Percentiles rank a stretch among this genome's conserved stretches.
Conservation (phyloP, 352 stramenopile genomes). For the Phytophthora vignae region DNA sequence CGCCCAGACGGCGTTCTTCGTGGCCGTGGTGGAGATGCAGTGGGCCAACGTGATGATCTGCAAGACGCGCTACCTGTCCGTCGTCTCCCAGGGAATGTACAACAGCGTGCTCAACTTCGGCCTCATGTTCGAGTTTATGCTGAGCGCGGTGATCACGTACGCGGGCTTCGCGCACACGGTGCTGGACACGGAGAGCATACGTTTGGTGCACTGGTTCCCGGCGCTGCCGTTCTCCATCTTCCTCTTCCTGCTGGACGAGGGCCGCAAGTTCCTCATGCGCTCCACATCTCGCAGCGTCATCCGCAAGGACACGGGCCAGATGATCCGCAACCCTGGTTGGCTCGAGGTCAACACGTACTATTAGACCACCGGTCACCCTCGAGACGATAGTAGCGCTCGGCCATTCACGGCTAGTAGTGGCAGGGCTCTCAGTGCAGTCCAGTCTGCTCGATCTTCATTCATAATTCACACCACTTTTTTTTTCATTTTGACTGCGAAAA, state of each 20-base stretch:
- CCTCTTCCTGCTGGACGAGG: constrained; percentile 92
- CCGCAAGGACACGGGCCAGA: constrained; percentile 82
- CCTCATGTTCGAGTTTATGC: constrained; percentile 93
- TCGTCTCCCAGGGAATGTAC: constrained; percentile 92
- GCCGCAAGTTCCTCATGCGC: constrained; percentile 92
- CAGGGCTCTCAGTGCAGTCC: constrained; percentile 3
- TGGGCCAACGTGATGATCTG: constrained; percentile 93
- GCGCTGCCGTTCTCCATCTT: constrained; percentile 91
- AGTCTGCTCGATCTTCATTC: constrained; percentile 15
- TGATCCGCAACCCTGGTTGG: constrained; percentile 87
- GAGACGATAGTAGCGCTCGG: background rate
- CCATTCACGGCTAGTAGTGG: constrained; percentile 13
- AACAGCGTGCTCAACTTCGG: constrained; percentile 95
- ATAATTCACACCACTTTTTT: constrained; percentile 24
- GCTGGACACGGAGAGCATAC: constrained; percentile 86
- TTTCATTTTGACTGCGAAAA: background rate
- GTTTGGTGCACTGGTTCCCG: constrained; percentile 92
- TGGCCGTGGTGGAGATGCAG: constrained; percentile 90
- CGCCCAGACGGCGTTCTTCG: constrained; percentile 89
- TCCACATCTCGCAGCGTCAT: constrained; percentile 75
- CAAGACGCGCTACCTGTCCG: constrained; percentile 93
- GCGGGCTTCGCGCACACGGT: constrained; percentile 83
- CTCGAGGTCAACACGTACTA: constrained; percentile 93
- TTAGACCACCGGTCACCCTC: constrained; percentile 45
- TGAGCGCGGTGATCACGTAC: constrained; percentile 89